A percentile compares a stretch with the other conserved stretches of the same genome.
Conservation (phyloP, 2,329 filamentous ascomycete species). For the Penicillium sp. region DNA sequence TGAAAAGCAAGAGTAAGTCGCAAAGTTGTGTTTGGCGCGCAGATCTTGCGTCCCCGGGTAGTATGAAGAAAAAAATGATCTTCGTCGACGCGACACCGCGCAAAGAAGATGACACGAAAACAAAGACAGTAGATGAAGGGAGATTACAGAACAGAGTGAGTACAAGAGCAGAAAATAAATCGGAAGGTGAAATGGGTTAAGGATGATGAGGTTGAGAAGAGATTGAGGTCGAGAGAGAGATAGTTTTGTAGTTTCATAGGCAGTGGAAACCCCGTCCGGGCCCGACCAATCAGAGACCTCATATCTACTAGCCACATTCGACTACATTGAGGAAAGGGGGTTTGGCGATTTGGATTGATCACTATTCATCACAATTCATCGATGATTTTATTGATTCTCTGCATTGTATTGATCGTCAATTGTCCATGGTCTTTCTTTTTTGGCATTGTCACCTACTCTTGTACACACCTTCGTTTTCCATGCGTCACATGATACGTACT, state of each 20-base stretch:
- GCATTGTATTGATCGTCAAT: neutral
- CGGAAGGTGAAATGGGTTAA: slow-evolving; percentile 3
- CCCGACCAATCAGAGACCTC: slow-evolving; percentile 8
- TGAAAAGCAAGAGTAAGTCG: slow-evolving; percentile 1
- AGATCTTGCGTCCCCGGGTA: slow-evolving; percentile 13
- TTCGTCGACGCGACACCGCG: slow-evolving; percentile 12
- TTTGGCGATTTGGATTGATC: neutral
- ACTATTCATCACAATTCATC: neutral
- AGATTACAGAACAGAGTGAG: neutral
- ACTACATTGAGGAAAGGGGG: slow-evolving; percentile 12
- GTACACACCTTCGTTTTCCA: too few species aligned
- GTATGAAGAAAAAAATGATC: slow-evolving; percentile 16
- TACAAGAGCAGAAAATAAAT: slow-evolving; percentile 8
- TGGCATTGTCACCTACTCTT: neutral
- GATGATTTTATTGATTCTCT: neutral
- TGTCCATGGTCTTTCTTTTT: neutral
- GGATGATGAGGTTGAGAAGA: slow-evolving; percentile 13
- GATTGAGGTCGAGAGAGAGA: slow-evolving; percentile 27
- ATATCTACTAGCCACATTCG: slow-evolving; percentile 15
- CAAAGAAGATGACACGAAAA: slow-evolving; percentile 14
- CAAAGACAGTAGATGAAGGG: slow-evolving; percentile 4
- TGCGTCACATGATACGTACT: slow-evolving; percentile 11
- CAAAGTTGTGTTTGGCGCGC: slow-evolving; percentile 11
- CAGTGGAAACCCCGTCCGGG: slow-evolving; percentile 7
- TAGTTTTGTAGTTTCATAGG: slow-evolving; percentile 25